Evolutionary conservation across 2,329 filamentous ascomycete genomes (phyloP), one percentile per base, ranked within the genome.

Genomic region (Alternaria ventricosa): DNA sequence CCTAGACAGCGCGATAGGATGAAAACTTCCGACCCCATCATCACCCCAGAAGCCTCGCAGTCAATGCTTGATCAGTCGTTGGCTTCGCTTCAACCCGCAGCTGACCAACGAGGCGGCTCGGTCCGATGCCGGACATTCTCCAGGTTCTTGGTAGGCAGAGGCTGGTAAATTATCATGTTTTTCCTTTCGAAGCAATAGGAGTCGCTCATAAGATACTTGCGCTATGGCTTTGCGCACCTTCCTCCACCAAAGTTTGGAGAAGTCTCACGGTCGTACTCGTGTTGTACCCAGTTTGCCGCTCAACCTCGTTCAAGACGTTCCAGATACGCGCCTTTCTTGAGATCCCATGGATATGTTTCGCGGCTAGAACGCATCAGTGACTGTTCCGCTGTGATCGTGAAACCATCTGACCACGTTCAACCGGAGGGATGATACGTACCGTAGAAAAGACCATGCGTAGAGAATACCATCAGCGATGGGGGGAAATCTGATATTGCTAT

Each of bases 401-500:
- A 33, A 30, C 10, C 5, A 10, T 11, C 4, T n/a, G 47, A 33
- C 27, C n/a, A 33, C 8, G 11, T 50, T 1, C 2, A 30, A 27
- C 23, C 23, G 25, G 5, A 30, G 41, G 18, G n/a, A 56, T 20
- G 18, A n/a, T 11, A 59, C 61, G 10, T 70, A 76, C 75, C 75
- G 27, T 75, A 78, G 44, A 73, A 77, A 3, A 79, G 61, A 7
- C 75, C 74, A 65, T 78, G 75, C 2, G 70, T 72, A 5, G 73
- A 74, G 61, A 78, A 78, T 0, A 78, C 75, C 46, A 73, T 68
- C 22, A 79, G 45, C 5, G 73, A 67, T 18, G 75, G 72, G 5
- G 75, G 75, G 43, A 79, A 77, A 18, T 78, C 75, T 2, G 76
- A 78, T 2, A 77, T 73, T 5, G 72, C 72, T 54, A 78, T 78